A percentile compares a stretch with the other conserved stretches of the same genome.
Conservation (phyloP, 2,329 filamentous ascomycete genomes). For the Didymellaceae sp. region DNA sequence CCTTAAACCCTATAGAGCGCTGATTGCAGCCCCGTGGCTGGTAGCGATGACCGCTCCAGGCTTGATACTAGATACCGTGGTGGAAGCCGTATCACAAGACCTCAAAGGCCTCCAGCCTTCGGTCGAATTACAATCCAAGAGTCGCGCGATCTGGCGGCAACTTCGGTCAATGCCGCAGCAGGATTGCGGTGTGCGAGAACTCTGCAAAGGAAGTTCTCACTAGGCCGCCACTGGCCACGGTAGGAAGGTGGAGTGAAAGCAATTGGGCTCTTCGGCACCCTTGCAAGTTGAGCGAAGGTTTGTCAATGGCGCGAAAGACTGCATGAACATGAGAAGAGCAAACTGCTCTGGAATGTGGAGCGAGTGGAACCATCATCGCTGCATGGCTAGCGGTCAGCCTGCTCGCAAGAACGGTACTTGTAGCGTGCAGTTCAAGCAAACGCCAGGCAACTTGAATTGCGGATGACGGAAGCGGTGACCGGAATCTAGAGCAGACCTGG, state of each 20-base stretch:
- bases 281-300: constrained; percentile 21
- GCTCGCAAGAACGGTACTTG: constrained; percentile 17
- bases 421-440: constrained; percentile 13
- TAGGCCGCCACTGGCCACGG: constrained; percentile 19
- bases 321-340: constrained; percentile 18
- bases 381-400: constrained; percentile 35
- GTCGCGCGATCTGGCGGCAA: constrained; percentile 29
- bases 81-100: constrained; percentile 42
- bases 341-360: constrained; percentile 36
- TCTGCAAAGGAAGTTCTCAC: constrained; percentile 24
- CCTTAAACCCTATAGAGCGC: constrained; percentile 32
- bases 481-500: constrained; percentile 16
- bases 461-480: constrained; percentile 35
- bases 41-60: constrained; percentile 30
- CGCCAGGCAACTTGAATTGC: constrained; percentile 10
- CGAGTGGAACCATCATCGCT: constrained; percentile 32
- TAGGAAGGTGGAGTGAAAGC: constrained; percentile 25
- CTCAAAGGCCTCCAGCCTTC: constrained; percentile 36
- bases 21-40: constrained; percentile 40
- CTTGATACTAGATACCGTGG: constrained; percentile 19
- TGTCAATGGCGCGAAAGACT: constrained; percentile 16
- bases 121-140: constrained; percentile 22
- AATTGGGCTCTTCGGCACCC: constrained; percentile 22
- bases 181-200: constrained; percentile 18
- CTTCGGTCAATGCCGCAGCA: constrained; percentile 27